Conservation (phyloP, 1,139 yeast species). For the Yamadazyma sp. region DNA sequence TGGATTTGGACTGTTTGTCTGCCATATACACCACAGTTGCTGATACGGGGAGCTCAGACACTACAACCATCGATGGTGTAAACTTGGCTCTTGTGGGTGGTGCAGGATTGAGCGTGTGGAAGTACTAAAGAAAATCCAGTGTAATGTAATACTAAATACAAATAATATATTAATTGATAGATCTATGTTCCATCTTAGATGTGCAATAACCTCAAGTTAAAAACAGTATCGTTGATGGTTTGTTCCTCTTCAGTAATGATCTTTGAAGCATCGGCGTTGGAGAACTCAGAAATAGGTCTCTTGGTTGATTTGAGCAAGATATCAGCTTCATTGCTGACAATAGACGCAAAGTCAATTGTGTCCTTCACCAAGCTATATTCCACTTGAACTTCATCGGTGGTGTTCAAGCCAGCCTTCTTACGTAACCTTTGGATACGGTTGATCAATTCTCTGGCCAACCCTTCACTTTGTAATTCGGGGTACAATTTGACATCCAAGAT, state of each 20-base stretch:
- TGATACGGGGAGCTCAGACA: slow-evolving; percentile 77
- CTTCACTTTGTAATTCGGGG: slow-evolving; percentile 89
- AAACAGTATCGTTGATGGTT: slow-evolving; percentile 78
- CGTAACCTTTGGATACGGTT: slow-evolving; percentile 98
- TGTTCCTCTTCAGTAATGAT: slow-evolving; percentile 90
- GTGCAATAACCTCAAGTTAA: slow-evolving; percentile 76
- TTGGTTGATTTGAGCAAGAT: slow-evolving; percentile 78
- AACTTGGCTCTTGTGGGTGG: slow-evolving; percentile 59
- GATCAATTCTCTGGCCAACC: slow-evolving; percentile 92
- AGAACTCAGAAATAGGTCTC: slow-evolving; percentile 49
- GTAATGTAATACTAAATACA: slow-evolving; percentile 10
- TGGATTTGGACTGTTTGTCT: slow-evolving; percentile 35
- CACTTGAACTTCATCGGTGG: slow-evolving; percentile 92
- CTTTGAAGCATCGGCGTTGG: slow-evolving; percentile 35
- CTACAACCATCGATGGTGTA: slow-evolving; percentile 23
- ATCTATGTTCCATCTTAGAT: slow-evolving; percentile 27
- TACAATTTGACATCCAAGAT: slow-evolving; percentile 86
- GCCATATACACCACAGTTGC: slow-evolving; percentile 76
- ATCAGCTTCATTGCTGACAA: slow-evolving; percentile 63
- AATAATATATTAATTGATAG: not conserved
- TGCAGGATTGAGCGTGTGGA: slow-evolving; percentile 66
- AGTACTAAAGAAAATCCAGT: slow-evolving; percentile 6
- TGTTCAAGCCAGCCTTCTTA: slow-evolving; percentile 92
- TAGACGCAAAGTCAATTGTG: slow-evolving; percentile 64
- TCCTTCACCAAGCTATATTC: slow-evolving; percentile 75